A percentile compares a stretch with the other conserved stretches of the same genome.
Conservation (phyloP, 192 early-diverging fungal species). For the Umbelopsis vinacea region DNA sequence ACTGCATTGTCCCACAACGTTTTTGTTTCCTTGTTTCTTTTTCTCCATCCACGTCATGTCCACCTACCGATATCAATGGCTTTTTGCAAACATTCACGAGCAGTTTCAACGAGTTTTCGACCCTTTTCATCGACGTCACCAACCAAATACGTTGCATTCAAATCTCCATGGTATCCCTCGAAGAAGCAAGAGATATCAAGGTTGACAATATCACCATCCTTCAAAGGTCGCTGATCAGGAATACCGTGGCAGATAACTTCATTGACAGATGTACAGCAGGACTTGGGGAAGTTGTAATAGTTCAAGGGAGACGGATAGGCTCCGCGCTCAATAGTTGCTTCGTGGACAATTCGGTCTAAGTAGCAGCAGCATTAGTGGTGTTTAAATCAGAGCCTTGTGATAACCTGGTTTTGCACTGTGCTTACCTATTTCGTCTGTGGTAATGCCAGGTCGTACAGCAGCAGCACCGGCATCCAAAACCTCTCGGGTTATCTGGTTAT, state of each 20-base stretch:
- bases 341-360: constrained; percentile 89
- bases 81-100: constrained; percentile 87
- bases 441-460: constrained; percentile 81
- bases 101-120: constrained; percentile 75
- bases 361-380: background rate
- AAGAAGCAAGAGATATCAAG: constrained; percentile 89
- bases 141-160: constrained; percentile 92
- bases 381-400: too few species aligned
- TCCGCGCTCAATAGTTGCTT: constrained; percentile 89
- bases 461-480: constrained; percentile 87
- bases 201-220: constrained; percentile 97
- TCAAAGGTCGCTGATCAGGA: constrained; percentile 89
- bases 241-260: constrained; percentile 97
- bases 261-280: constrained; percentile 79
- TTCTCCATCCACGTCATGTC: background rate
- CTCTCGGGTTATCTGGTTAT: constrained; percentile 79
- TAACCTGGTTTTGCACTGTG: background rate
- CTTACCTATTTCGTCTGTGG: constrained; percentile 87
- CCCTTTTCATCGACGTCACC: constrained; percentile 85
- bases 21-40: too few species aligned
- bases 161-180: constrained; percentile 94
- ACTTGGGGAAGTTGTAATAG: constrained; percentile 96
- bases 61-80: constrained; percentile 86
- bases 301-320: constrained; percentile 97
- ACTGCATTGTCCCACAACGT: background rate